Evolutionary conservation across 345 rosid species (phyloP), one percentile per base, ranked within the genome.

Genomic region (Ailanthus altissimus): DNA sequence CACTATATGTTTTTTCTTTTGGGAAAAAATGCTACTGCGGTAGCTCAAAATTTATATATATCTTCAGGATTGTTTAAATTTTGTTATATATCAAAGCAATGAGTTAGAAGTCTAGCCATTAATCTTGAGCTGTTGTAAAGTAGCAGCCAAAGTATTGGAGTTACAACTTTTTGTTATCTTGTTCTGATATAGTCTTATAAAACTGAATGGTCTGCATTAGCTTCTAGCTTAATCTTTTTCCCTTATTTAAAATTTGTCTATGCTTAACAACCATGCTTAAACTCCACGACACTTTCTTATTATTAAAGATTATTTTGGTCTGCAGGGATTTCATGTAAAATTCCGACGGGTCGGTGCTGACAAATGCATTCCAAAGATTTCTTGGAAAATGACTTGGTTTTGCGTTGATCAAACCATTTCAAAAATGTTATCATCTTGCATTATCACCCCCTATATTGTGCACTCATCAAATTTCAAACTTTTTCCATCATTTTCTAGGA

Each of bases 301-400:
- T 25, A 23, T 45, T 23, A 45, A 67, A 46, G 36, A 26, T 21
- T 4, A 49, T 47, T 25, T 50, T 49, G 40, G 40, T 9, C 23
- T 5, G 42, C 56, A 47, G 54, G 72, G 6, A 23, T 23, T 64
- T 64, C 49, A 42, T 0, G 42, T 4, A 69, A 69, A 69, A 16
- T 50, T 70, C 25, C 73, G 26, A 69, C 18, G 25, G 25, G 73
- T 28, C 8, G 60, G 60, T 70, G 18, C 60, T 16, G 72, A 13
- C 38, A 32, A 1, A 6, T 11, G 54, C 53, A 21, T 46, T 64
- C 26, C 8, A 8, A 16, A 64, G 15, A 67, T 11, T 16, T 43
- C 54, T 12, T 23, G 57, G 57, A 47, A 47, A 70, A 70, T 70
- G 60, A 70, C 73, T 7, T 47, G 10, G n/a, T 69, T 69, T 3